phyloP scores from a whole-genome alignment of 129 eudicot genomes.

The Scalesia atractyloides region DNA sequence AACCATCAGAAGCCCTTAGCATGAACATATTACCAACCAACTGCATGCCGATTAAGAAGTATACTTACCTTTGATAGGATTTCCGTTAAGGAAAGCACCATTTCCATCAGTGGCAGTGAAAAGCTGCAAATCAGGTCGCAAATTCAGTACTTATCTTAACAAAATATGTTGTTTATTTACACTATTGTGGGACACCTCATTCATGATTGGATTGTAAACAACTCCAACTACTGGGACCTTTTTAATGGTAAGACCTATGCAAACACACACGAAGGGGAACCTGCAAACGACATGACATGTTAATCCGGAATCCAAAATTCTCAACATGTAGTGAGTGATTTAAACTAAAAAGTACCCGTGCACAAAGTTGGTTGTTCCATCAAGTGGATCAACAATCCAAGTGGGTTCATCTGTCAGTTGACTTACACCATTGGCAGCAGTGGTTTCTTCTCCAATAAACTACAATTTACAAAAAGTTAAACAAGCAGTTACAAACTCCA shows the following conservation, averaged over 20 bases:
- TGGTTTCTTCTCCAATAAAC: constrained; percentile 99
- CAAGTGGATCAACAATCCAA: constrained; percentile 99
- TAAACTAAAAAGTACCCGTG: constrained; percentile 60
- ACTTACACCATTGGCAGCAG: constrained; percentile 84
- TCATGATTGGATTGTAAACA: constrained; percentile 93
- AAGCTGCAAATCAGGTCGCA: constrained; percentile 47
- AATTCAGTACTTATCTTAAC: constrained; percentile 16
- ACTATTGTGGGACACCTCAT: constrained; percentile 51
- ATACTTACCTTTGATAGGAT: constrained; percentile 70
- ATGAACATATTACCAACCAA: not conserved
- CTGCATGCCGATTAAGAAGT: not conserved
- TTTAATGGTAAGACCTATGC: constrained; percentile 87
- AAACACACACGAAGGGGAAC: constrained; percentile 97
- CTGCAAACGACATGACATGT: constrained; percentile 34
- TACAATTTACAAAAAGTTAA: constrained; percentile 27
- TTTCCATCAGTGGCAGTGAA: constrained; percentile 82
- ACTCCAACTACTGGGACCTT: constrained; percentile 85
- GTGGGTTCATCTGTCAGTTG: constrained; percentile 97
- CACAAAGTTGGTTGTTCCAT: constrained; percentile 96
- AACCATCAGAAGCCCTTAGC: constrained; percentile 4
- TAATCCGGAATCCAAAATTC: not conserved
- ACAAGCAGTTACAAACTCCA: constrained; percentile 14
- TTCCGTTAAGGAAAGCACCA: constrained; percentile 93
- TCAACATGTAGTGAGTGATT: not conserved
- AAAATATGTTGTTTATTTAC: not conserved